Evolutionary conservation across 2,329 filamentous ascomycete species (phyloP).

Genomic region (Phialocephala sp.): DNA sequence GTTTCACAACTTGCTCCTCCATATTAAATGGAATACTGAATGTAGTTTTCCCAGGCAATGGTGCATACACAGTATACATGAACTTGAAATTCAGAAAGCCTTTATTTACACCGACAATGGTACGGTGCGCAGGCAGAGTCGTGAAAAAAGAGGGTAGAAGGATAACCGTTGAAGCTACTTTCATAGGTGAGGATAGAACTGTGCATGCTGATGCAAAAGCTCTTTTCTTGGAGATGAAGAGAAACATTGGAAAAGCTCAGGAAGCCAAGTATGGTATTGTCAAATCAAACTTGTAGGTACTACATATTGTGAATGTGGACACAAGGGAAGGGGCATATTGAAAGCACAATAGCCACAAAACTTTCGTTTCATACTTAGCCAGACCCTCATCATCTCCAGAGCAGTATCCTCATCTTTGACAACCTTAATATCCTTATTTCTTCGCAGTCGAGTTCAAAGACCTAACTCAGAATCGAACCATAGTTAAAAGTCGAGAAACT

Average conservation of each 20-base stretch:
- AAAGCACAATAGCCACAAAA: not conserved
- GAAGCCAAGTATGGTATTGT: slow-evolving; percentile 15
- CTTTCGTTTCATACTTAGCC: not conserved
- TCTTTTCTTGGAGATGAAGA: slow-evolving; percentile 17
- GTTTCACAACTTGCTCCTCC: not conserved
- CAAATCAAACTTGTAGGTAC: slow-evolving; percentile 9
- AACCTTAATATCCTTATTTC: not conserved
- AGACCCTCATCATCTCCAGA: not conserved
- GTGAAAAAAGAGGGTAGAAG: slow-evolving; percentile 16
- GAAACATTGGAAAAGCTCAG: slow-evolving; percentile 15
- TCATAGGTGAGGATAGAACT: slow-evolving; percentile 2
- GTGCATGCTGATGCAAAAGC: slow-evolving; percentile 14
- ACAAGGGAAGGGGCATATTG: not conserved
- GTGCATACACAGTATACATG: slow-evolving; percentile 12
- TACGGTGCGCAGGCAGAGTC: slow-evolving; percentile 11
- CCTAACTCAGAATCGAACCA: not conserved
- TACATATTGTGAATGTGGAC: not conserved
- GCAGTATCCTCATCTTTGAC: not conserved
- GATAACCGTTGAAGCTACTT: slow-evolving; percentile 11
- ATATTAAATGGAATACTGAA: not conserved
- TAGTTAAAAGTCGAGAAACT: not conserved
- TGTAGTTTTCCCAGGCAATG: slow-evolving; percentile 2
- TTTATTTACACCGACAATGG: slow-evolving; percentile 7
- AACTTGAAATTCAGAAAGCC: slow-evolving; percentile 16
- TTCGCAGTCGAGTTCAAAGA: not conserved